Conservation (phyloP, 768 basidiomycete species). For the Pisolithus albus region DNA sequence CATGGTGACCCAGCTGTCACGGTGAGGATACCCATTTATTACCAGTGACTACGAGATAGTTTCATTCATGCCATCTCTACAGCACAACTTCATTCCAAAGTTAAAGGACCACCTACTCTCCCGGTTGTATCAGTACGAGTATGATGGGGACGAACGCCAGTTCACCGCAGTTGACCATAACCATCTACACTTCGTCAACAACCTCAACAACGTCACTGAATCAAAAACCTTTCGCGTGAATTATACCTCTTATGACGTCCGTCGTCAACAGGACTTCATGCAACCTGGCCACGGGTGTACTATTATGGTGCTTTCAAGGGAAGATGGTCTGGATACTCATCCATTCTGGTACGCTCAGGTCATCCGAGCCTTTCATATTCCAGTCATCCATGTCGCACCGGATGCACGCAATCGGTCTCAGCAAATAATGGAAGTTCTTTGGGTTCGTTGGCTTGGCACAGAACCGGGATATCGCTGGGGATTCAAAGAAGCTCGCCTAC, state of each 20-base stretch:
- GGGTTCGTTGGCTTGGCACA: slow-evolving; percentile 21
- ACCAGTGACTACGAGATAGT: too few relatives aligned
- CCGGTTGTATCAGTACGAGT: slow-evolving; percentile 7
- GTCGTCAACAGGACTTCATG: slow-evolving; percentile 12
- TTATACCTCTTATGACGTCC: slow-evolving; percentile 18
- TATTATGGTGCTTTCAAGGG: slow-evolving; percentile 15
- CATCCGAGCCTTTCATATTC: slow-evolving; percentile 16
- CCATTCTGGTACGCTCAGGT: slow-evolving; percentile 20
- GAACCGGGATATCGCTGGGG: slow-evolving; percentile 8
- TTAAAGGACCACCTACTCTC: slow-evolving; percentile 20
- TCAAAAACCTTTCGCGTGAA: slow-evolving; percentile 7
- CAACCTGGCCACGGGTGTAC: slow-evolving; percentile 10
- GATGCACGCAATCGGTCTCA: background rate
- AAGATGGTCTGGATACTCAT: slow-evolving; percentile 9
- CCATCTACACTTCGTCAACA: slow-evolving; percentile 1
- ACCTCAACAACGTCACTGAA: slow-evolving; percentile 3
- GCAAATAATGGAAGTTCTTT: slow-evolving; percentile 17
- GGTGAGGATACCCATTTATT: too few relatives aligned
- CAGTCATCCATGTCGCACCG: slow-evolving; percentile 3
- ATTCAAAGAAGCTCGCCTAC: slow-evolving; percentile 9
- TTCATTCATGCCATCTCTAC: background rate
- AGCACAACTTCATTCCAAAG: slow-evolving; percentile 9
- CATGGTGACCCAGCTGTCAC: too few relatives aligned
- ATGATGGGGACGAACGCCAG: slow-evolving; percentile 7
- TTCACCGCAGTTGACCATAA: slow-evolving; percentile 7